phyloP scores from a whole-genome alignment of 768 basidiomycete species.

The Tylopilus subfusipes region DNA sequence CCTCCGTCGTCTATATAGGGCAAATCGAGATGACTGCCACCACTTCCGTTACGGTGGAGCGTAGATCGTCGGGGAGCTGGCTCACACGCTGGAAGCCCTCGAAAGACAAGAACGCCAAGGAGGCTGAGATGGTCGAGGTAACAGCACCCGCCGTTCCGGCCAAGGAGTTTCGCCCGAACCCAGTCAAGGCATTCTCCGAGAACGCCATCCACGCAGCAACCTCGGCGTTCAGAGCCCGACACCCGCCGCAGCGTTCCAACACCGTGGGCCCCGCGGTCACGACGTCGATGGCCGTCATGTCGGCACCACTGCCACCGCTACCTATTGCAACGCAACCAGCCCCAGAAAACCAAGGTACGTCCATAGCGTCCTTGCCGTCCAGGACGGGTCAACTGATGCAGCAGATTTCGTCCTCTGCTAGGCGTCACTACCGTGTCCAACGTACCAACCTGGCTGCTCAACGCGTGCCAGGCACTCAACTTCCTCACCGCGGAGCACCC shows the following conservation, averaged over 20 bases:
- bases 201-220: constrained; percentile 28
- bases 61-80: constrained; percentile 48
- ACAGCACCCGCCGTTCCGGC: constrained; percentile 26
- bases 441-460: constrained; percentile 73
- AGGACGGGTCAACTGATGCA: neutral
- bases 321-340: constrained; percentile 13
- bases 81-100: constrained; percentile 46
- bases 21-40: constrained; percentile 58
- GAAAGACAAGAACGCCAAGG: constrained; percentile 33
- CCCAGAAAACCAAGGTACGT: constrained; percentile 20
- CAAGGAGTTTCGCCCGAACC: constrained; percentile 32
- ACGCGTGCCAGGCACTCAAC: constrained; percentile 72
- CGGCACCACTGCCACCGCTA: constrained; percentile 16
- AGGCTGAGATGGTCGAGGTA: constrained; percentile 31
- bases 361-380: neutral
- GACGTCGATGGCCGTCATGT: constrained; percentile 6
- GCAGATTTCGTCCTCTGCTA: constrained; percentile 10
- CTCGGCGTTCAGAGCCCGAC: constrained; percentile 28
- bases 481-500: constrained; percentile 74
- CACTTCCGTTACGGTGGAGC: constrained; percentile 58
- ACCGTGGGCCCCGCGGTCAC: constrained; percentile 28
- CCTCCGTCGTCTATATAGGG: constrained; percentile 44
- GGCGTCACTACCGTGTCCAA: constrained; percentile 47
- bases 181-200: constrained; percentile 35
- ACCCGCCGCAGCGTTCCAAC: constrained; percentile 27